phyloP scores from a whole-genome alignment of 495 filamentous ascomycete species.

The Talaromyces proteolyticus region DNA sequence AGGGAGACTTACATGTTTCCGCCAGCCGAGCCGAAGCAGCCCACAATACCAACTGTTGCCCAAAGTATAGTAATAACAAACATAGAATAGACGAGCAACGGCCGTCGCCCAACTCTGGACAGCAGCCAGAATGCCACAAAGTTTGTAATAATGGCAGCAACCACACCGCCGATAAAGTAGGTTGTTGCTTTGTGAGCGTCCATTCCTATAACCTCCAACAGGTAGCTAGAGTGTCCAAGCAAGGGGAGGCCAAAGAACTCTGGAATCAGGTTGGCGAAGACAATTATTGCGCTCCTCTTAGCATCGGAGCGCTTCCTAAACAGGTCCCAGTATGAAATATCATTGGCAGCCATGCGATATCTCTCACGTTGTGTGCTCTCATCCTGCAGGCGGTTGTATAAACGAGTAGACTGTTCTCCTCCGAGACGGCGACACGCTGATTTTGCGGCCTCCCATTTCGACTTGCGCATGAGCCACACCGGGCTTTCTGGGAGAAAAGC shows the following conservation, averaged over 20 bases:
- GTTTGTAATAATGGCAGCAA: conserved; percentile 24
- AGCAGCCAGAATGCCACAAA: conserved; percentile 20
- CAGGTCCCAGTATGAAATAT: conserved; percentile 27
- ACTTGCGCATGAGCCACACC: conserved; percentile 13
- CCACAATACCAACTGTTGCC: conserved; percentile 26
- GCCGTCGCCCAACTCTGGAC: conserved; percentile 19
- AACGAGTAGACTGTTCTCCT: conserved; percentile 13
- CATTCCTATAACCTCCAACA: conserved; percentile 30
- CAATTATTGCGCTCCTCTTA: conserved; percentile 29
- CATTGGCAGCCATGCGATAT: conserved; percentile 9
- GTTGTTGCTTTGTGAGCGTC: conserved; percentile 19
- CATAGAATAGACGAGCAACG: conserved; percentile 13
- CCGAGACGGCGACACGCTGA: conserved; percentile 15
- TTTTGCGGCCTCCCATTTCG: conserved; percentile 6
- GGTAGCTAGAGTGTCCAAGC: conserved; percentile 25
- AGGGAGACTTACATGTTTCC: conserved; percentile 20
- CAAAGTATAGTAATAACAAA: conserved; percentile 16
- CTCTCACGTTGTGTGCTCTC: conserved; percentile 7
- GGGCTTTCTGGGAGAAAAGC: conserved; percentile 16
- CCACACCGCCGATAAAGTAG: conserved; percentile 25
- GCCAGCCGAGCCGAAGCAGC: conserved; percentile 20
- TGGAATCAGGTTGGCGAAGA: conserved; percentile 27
- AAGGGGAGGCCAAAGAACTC: conserved; percentile 26
- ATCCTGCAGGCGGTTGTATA: conserved; percentile 18
- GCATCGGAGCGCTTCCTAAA: conserved; percentile 24